A percentile compares a stretch with the other conserved stretches of the same genome.
These are phyloP conservation scores for Karstenula rhodostoma DNA, from an alignment of 2,329 filamentous ascomycete genomes.

Conservation along the genomic window DNA sequence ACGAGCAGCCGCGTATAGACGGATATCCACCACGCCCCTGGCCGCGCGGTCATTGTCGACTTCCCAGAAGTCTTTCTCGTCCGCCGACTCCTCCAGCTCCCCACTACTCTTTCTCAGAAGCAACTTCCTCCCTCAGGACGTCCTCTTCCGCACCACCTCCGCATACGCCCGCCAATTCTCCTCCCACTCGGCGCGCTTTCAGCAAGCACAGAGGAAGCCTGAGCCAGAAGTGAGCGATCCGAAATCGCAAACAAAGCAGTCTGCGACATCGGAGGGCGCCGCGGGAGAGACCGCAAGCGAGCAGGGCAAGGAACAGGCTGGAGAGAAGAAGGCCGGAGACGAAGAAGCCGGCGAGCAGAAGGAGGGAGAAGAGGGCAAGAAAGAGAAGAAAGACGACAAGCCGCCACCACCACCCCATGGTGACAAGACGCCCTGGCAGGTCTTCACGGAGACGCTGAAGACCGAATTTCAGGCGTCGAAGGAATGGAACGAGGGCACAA, in stretches of 20 bases:
- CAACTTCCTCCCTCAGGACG: conserved; percentile 51
- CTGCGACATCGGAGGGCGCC: conserved; percentile 50
- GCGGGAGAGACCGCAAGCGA: conserved; percentile 45
- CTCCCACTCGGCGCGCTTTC: conserved; percentile 45
- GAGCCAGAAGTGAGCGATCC: conserved; percentile 43
- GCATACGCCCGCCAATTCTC: conserved; percentile 55
- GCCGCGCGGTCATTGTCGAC: conserved; percentile 34
- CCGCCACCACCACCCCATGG: conserved; percentile 95
- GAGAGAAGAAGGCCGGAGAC: conserved; percentile 53
- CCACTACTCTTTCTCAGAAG: conserved; percentile 52
- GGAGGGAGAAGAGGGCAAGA: conserved; percentile 52
- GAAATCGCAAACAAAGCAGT: conserved; percentile 49
- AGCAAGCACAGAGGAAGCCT: conserved; percentile 47
- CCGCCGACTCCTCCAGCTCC: conserved; percentile 27
- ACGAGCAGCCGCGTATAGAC: conserved; percentile 58
- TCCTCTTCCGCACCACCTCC: conserved; percentile 53
- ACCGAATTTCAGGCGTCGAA: conserved; percentile 95
- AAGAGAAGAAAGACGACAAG: conserved; percentile 65
- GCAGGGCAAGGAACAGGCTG: conserved; percentile 54
- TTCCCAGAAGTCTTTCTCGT: conserved; percentile 27
- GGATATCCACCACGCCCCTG: conserved; percentile 50
- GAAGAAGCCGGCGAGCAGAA: conserved; percentile 58
- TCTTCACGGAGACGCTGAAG: conserved; percentile 96
- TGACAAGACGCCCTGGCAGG: conserved; percentile 98
- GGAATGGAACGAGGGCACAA: conserved; percentile 99